phyloP scores from a whole-genome alignment of 805 yeast species.

The Cyberlindnera bimundalis region DNA sequence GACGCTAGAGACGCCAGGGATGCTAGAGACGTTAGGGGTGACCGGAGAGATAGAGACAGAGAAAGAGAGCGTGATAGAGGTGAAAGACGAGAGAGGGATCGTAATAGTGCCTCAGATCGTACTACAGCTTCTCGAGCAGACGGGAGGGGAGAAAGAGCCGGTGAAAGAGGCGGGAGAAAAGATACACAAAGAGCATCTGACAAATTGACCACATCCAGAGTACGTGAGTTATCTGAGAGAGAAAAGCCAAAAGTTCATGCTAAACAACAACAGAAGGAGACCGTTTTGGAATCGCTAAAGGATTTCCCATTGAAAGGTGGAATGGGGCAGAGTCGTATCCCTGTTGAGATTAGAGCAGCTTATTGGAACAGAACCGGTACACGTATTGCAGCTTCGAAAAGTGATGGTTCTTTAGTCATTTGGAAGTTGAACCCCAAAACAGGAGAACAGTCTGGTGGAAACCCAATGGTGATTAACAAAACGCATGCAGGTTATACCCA shows the following conservation, averaged over 20 bases:
- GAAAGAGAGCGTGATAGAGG: slow-evolving; percentile 8
- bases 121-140: neutral
- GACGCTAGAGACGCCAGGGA: slow-evolving; percentile 1
- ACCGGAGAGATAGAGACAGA: slow-evolving; percentile 10
- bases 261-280: neutral
- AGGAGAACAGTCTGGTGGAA: slow-evolving; percentile 31
- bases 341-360: slow-evolving; percentile 17
- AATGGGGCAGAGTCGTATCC: neutral
- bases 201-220: neutral
- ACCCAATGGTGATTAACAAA: slow-evolving; percentile 34
- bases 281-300: neutral
- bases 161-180: slow-evolving; percentile 6
- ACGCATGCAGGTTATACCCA: slow-evolving; percentile 40
- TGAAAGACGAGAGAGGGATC: slow-evolving; percentile 2
- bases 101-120: too few relatives aligned
- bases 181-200: neutral
- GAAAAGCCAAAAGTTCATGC: neutral
- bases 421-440: slow-evolving; percentile 27
- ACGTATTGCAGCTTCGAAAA: slow-evolving; percentile 28
- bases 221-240: neutral
- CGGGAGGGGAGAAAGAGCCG: slow-evolving; percentile 8
- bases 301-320: slow-evolving; percentile 1
- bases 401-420: slow-evolving; percentile 29
- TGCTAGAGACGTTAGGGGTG: slow-evolving; percentile 7
- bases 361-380: slow-evolving; percentile 31